Evolutionary conservation across 176 grass and related monocot genomes (phyloP), one percentile per base, ranked within the genome.

Genomic region (Triticum turgidum): DNA sequence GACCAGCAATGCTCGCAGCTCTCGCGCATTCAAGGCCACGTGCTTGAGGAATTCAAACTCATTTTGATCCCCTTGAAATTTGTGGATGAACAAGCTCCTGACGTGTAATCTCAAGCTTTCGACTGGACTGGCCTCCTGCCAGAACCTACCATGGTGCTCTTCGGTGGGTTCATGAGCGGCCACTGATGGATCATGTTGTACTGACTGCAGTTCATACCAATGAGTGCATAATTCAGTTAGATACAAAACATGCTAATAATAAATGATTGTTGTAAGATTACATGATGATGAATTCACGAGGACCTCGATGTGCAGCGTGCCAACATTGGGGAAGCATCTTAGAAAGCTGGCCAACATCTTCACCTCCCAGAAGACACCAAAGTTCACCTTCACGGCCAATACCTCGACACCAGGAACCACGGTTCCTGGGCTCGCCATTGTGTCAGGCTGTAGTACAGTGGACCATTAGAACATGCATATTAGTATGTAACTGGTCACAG

Each of bases 321-420:
- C 84, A 13, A 87, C 2, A 12, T 78, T 21, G 27, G 89, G 79
- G 54, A 86, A 90, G 73, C 89, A 79, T 83, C 73, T 83, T 6
- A 87, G 56, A 47, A 86, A 78, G 21, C 18, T 49, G 73, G 20
- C 9, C 39, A 83, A 11, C 78, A 86, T 71, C 54, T 83, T 47
- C 12, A 72, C 22, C 25, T 79, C 62, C 5, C 0, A 42, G 7
- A 35, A 27, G 35, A n/a, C 72, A 24, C 32, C 22, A 4, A 90
- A 82, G 30, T 82, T 20, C n/a, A 86, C 78, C 41, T 44, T 24
- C 3, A 89, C 9, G 1, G 54, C 82, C 18, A 80, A 77, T 20
- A 74, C 33, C 44, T 64, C 42, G 22, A 89, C 15, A 7, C 76
- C 42, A 8, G 82, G 68, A 45, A 85, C 25, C 76, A 41, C 5